Conservation (phyloP, 768 basidiomycete species). For the Clitopilus passeckerianus region DNA sequence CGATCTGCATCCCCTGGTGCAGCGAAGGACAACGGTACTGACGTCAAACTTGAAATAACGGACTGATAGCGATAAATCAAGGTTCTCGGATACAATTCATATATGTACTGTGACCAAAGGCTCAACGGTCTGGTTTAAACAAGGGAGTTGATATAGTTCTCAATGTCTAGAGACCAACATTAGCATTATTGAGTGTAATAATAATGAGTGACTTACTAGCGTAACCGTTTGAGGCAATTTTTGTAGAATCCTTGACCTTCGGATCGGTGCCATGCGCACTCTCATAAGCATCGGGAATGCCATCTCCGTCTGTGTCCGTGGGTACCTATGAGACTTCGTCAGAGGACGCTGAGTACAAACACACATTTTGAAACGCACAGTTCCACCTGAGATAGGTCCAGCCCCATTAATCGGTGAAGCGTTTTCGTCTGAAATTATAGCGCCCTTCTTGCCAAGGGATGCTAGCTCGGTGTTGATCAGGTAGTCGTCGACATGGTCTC, state of each 20-base stretch:
- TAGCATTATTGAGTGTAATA: background rate
- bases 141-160: slow-evolving; percentile 30
- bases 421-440: slow-evolving; percentile 22
- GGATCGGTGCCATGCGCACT: slow-evolving; percentile 25
- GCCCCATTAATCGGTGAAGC: slow-evolving; percentile 24
- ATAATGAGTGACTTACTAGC: slow-evolving; percentile 19
- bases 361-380: slow-evolving; percentile 10
- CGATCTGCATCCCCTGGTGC: too few species aligned
- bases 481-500: slow-evolving; percentile 26
- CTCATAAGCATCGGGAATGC: slow-evolving; percentile 28
- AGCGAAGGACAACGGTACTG: too few species aligned
- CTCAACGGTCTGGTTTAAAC: slow-evolving; percentile 7
- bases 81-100: too few species aligned
- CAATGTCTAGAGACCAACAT: slow-evolving; percentile 20
- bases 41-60: too few species aligned
- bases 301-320: slow-evolving; percentile 24
- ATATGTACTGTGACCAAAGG: too few species aligned
- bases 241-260: slow-evolving; percentile 22
- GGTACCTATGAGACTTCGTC: slow-evolving; percentile 14
- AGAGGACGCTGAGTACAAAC: background rate
- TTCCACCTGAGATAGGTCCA: slow-evolving; percentile 25
- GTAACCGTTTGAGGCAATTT: slow-evolving; percentile 27
- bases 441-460: slow-evolving; percentile 27
- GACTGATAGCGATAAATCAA: too few species aligned
- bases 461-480: slow-evolving; percentile 26